Conservation (phyloP, 1,139 yeast genomes). For the Pneumocystis carinii region DNA sequence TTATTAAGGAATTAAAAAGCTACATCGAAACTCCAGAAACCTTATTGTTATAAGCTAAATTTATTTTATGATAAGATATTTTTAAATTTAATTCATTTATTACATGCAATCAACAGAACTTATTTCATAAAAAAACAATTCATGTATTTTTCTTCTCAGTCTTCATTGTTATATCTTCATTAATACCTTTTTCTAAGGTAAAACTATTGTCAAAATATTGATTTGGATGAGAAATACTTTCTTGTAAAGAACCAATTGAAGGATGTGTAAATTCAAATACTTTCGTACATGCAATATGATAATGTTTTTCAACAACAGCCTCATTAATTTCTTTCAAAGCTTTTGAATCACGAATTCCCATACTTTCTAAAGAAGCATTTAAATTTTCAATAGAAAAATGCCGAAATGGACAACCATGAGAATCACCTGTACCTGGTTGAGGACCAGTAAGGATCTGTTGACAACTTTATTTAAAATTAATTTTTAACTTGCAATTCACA, state of each 20-base stretch:
- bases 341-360: conserved; percentile 57
- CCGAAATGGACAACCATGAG: conserved; percentile 88
- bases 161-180: not conserved
- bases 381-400: conserved; percentile 53
- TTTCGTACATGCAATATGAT: conserved; percentile 75
- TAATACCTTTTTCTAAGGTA: not conserved
- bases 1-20: not conserved
- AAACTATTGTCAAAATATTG: conserved; percentile 46
- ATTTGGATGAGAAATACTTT: conserved; percentile 69
- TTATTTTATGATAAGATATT: not conserved
- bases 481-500: not conserved
- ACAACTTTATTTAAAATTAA: conserved; percentile 37
- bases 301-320: conserved; percentile 46
- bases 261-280: conserved; percentile 73
- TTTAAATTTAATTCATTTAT: not conserved
- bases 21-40: not conserved
- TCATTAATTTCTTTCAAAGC: conserved; percentile 45
- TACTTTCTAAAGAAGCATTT: conserved; percentile 36
- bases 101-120: not conserved
- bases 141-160: not conserved
- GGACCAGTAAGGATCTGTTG: conserved; percentile 48
- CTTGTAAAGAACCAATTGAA: conserved; percentile 19
- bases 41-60: not conserved
- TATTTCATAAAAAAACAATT: not conserved
- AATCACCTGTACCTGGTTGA: conserved; percentile 60